Conservation (phyloP, 441 rosid genomes). For the Populus hybrid region DNA sequence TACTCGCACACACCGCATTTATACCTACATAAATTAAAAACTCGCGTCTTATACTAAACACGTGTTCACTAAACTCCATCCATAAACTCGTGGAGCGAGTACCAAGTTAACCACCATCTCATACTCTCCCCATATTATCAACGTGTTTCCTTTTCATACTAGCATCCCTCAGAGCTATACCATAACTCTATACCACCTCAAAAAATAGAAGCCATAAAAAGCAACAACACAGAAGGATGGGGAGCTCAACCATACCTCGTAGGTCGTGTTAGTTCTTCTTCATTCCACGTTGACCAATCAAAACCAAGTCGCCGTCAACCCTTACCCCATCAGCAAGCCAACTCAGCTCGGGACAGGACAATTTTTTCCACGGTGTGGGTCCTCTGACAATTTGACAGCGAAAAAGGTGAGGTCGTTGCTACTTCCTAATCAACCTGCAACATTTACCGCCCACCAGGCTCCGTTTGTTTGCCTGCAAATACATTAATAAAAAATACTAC, state of each 20-base stretch:
- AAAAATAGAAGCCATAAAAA: not conserved
- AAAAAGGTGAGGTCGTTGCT: too few relatives aligned
- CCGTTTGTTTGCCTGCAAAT: too few relatives aligned
- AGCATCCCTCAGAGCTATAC: not conserved
- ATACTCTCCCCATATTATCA: not conserved
- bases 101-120: not conserved
- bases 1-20: not conserved
- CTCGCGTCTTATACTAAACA: not conserved
- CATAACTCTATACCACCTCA: not conserved
- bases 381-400: too few relatives aligned
- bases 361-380: not conserved
- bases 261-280: not conserved
- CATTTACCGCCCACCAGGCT: too few relatives aligned
- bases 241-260: not conserved
- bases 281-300: not conserved
- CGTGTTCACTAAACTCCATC: too few relatives aligned
- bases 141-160: not conserved
- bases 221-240: not conserved
- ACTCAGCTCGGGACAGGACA: not conserved
- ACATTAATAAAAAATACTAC: too few relatives aligned
- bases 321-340: not conserved
- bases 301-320: not conserved
- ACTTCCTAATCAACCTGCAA: too few relatives aligned
- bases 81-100: not conserved
- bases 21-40: too few relatives aligned